phyloP scores from a whole-genome alignment of 208 protist genomes.

The Acanthamoeba culbertsoni region DNA sequence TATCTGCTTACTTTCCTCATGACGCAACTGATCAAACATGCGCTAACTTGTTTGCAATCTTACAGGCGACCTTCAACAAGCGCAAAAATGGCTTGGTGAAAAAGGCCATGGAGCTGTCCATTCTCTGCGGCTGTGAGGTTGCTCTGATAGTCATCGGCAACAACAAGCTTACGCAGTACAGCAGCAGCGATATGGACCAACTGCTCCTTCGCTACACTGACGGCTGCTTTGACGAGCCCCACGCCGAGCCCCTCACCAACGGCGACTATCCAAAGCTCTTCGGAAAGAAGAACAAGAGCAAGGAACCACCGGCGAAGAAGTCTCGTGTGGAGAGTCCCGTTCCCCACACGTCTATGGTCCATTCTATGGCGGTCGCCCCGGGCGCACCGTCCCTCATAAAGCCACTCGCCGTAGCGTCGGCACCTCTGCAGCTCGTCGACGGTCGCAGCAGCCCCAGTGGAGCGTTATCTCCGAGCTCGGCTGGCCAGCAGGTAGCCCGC shows the following conservation, averaged over 20 bases:
- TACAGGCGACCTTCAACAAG: slow-evolving; percentile 56
- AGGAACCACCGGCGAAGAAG: slow-evolving; percentile 12
- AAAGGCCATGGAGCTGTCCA: slow-evolving; percentile 59
- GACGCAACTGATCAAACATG: not conserved
- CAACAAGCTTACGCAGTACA: slow-evolving; percentile 58
- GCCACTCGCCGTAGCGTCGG: not conserved
- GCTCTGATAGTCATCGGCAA: slow-evolving; percentile 52
- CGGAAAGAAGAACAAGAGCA: slow-evolving; percentile 19
- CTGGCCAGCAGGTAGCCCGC: not conserved
- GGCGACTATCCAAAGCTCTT: not conserved
- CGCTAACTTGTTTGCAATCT: no score
- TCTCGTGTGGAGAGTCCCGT: not conserved
- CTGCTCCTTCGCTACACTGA: slow-evolving; percentile 32
- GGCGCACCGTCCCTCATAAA: not conserved
- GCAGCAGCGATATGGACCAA: slow-evolving; percentile 54
- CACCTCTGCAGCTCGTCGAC: not conserved
- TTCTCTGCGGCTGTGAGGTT: slow-evolving; percentile 54
- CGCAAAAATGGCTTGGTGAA: slow-evolving; percentile 51
- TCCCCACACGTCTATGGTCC: not conserved
- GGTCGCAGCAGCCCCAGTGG: not conserved
- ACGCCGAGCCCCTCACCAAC: not conserved
- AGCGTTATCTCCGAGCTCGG: not conserved
- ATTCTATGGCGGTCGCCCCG: not conserved
- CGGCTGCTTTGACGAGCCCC: slow-evolving; percentile 14
- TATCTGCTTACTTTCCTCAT: not conserved